Evolutionary conservation across 345 rosid species (phyloP).

Genomic region (Diplotaxis tenuifolia): DNA sequence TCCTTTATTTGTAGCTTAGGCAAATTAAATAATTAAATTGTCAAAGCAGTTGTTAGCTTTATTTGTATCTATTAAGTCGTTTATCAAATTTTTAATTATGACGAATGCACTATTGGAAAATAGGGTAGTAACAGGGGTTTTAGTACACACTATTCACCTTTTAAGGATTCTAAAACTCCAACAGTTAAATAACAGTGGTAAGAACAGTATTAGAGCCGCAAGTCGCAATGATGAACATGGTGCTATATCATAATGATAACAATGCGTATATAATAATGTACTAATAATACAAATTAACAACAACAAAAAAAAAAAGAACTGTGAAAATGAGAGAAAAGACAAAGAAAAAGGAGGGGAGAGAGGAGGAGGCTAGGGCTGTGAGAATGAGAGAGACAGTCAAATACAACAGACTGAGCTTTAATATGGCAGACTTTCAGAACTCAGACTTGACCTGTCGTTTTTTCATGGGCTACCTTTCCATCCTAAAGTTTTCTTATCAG

Average conservation of each 20-base stretch:
- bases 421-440: constrained; percentile 32
- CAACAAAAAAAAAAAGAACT: not conserved
- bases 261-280: not conserved
- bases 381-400: constrained; percentile 30
- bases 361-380: no score
- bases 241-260: constrained; percentile 8
- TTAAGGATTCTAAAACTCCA: constrained; percentile 33
- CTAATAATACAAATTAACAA: not conserved
- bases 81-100: not conserved
- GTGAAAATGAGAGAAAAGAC: constrained; percentile 8
- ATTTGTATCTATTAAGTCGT: not conserved
- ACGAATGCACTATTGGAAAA: not conserved
- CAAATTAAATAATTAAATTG: not conserved
- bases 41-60: not conserved
- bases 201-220: constrained; percentile 27
- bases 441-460: constrained; percentile 38
- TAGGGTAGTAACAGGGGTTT: constrained; percentile 11
- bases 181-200: constrained; percentile 38
- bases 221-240: constrained; percentile 29
- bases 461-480: constrained; percentile 29
- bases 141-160: constrained; percentile 23
- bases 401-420: constrained; percentile 31
- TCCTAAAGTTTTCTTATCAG: constrained; percentile 15
- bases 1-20: not conserved
- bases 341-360: no score